Evolutionary conservation across 164 flowering plant species (phyloP).

Genomic region (Stephania yunnanensis): DNA sequence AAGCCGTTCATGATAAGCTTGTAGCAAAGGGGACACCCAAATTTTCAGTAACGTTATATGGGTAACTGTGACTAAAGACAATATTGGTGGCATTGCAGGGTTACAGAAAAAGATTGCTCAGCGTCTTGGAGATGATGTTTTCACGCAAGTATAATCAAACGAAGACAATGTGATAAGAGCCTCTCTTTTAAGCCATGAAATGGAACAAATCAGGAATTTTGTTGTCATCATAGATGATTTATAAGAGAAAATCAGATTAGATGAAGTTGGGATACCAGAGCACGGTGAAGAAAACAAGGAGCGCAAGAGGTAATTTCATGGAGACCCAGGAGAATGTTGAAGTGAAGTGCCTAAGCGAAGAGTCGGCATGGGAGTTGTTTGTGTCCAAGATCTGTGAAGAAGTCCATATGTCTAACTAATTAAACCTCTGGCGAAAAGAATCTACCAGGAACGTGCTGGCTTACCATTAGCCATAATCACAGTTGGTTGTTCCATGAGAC

Average conservation of each 20-base stretch:
- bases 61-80: constrained; percentile 11
- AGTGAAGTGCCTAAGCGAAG: constrained; percentile 6
- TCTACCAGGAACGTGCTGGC: constrained; percentile 17
- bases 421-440: not conserved
- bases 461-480: constrained; percentile 24
- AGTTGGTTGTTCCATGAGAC: constrained; percentile 17
- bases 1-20: constrained; percentile 9
- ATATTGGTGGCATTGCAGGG: not conserved
- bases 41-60: constrained; percentile 8
- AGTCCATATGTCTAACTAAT: not conserved
- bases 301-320: constrained; percentile 19
- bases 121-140: not conserved
- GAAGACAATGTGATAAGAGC: constrained; percentile 12
- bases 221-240: constrained; percentile 27
- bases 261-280: constrained; percentile 24
- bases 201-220: constrained; percentile 11
- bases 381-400: constrained; percentile 10
- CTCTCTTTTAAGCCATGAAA: constrained; percentile 7
- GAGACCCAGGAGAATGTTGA: constrained; percentile 12
- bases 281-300: constrained; percentile 1
- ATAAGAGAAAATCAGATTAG: constrained; percentile 17
- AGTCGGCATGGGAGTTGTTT: constrained; percentile 21
- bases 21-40: no score
- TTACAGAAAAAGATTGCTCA: constrained; percentile 13
- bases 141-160: constrained; percentile 1